Base-by-base conservation (phyloP, 768 basidiomycete genomes). In the Dentipellis sp. region DNA sequence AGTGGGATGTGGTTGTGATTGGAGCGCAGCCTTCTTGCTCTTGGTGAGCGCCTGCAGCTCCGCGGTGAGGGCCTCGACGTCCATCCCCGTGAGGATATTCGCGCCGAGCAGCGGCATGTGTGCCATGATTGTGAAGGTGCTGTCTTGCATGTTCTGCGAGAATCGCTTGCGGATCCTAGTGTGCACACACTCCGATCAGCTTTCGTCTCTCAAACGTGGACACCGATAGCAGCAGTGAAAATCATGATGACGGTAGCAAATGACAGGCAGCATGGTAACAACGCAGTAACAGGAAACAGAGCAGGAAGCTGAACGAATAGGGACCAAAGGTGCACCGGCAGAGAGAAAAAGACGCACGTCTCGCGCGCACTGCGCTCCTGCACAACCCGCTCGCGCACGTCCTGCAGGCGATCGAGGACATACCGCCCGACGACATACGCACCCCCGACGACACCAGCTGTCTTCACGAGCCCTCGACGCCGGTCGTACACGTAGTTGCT, bases 121-220 rank as follows among this genome's bases (percentile, higher is more conserved):
- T 0, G 86, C 82, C 65, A 87, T 80, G 50, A 86, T 73, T 0
- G 87, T 91, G 65, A 82, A 94, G 7, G 85, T 81, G 21, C 81
- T 76, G 64, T 93, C 86, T 57, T 89, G 82, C 61, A 88, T 84
- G 22, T 84, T 90, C 59, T 88, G 82, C 36, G 77, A 74, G 67
- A 91, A 94, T 37, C 92, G 76, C 48, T 82, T 74, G 52, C 81
- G 78, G 23, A 94, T 70, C 61, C 91, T 93, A 54, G 8, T 53
- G 16, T 23, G 14, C 34, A 55, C 22, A 10, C 35, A 53, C 52
- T 14, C 22, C 29, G 29, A 14, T 29, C 29, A 29, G 29, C 29
- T 29, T 29, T 39, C 42, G 17, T 11, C 17, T 11, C 11, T 22
- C 46, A n/a, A 52, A 52, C 10, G 29, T 42, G 19, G 34, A 34